Percentiles rank a stretch among this genome's conserved stretches.
Evolutionary conservation across 2,329 filamentous ascomycete species (phyloP).

Genomic region (Hypoxylon sp.): DNA sequence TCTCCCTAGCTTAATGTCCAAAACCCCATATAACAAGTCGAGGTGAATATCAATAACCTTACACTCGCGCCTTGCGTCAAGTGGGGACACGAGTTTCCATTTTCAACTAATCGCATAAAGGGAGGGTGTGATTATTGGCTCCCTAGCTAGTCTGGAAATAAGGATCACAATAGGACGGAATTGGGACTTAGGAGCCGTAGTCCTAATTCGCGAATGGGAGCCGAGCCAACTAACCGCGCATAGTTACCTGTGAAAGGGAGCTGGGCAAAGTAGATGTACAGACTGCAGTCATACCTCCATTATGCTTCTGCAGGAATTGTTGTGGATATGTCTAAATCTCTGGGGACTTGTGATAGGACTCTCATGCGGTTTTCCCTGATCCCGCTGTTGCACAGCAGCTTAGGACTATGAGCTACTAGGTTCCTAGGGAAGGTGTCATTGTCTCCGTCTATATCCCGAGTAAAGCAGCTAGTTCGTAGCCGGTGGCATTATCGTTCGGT

Average conservation of each 20-base stretch:
- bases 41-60: constrained; percentile 13
- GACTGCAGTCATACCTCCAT: constrained; percentile 23
- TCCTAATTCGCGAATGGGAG: constrained; percentile 28
- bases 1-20: constrained; percentile 2
- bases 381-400: constrained; percentile 32
- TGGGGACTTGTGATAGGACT: constrained; percentile 34
- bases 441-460: neutral
- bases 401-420: neutral
- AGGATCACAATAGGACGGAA: constrained; percentile 6
- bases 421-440: neutral
- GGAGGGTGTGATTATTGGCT: constrained; percentile 34
- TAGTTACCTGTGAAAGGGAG: neutral
- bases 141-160: constrained; percentile 8
- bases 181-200: constrained; percentile 8
- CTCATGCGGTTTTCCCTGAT: constrained; percentile 30
- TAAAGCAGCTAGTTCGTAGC: neutral
- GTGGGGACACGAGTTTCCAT: constrained; percentile 30
- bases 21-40: constrained; percentile 11
- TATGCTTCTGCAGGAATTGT: constrained; percentile 23
- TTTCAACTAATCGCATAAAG: constrained; percentile 35
- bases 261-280: constrained; percentile 26
- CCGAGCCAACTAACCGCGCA: constrained; percentile 19
- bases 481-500: constrained; percentile 5
- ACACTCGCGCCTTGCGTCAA: constrained; percentile 21
- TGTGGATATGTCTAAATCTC: constrained; percentile 12